phyloP scores from a whole-genome alignment of 2,329 filamentous ascomycete genomes.

The Claviceps sp. region DNA sequence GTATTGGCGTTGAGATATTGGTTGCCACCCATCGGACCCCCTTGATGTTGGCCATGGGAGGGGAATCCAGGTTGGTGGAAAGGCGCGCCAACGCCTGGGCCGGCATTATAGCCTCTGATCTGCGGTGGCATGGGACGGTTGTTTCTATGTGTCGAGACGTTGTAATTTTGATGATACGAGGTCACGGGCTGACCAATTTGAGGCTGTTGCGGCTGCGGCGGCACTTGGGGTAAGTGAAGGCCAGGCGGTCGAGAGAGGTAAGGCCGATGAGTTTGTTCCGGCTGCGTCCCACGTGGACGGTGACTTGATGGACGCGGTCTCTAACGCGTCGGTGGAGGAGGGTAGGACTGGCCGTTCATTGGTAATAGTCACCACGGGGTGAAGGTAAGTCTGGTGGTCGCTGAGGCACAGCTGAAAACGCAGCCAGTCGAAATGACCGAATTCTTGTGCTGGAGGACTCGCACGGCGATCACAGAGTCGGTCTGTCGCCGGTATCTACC shows the following conservation, averaged over 20 bases:
- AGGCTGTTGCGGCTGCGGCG: neutral
- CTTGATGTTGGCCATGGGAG: conserved; percentile 37
- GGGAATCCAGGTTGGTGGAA: conserved; percentile 37
- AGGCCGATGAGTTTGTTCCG: neutral
- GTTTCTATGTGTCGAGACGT: neutral
- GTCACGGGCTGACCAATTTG: neutral
- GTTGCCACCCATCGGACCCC: conserved; percentile 45
- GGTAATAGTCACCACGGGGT: conserved; percentile 1
- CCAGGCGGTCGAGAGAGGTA: neutral
- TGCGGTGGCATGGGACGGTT: conserved; percentile 22
- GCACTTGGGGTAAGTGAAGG: neutral
- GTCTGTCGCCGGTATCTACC: too few species aligned
- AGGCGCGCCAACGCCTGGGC: conserved; percentile 23
- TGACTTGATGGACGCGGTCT: conserved; percentile 7
- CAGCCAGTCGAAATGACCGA: neutral
- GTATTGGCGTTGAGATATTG: conserved; percentile 61
- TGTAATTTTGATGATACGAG: neutral
- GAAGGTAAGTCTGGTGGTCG: neutral
- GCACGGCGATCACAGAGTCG: neutral
- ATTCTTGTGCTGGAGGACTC: neutral
- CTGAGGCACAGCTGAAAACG: neutral
- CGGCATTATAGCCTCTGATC: conserved; percentile 24
- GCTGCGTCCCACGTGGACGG: neutral
- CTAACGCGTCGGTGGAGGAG: conserved; percentile 16
- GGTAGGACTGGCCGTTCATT: conserved; percentile 10